Evolutionary conservation across 768 basidiomycete species (phyloP).

Genomic region (Lactarius vividus): DNA sequence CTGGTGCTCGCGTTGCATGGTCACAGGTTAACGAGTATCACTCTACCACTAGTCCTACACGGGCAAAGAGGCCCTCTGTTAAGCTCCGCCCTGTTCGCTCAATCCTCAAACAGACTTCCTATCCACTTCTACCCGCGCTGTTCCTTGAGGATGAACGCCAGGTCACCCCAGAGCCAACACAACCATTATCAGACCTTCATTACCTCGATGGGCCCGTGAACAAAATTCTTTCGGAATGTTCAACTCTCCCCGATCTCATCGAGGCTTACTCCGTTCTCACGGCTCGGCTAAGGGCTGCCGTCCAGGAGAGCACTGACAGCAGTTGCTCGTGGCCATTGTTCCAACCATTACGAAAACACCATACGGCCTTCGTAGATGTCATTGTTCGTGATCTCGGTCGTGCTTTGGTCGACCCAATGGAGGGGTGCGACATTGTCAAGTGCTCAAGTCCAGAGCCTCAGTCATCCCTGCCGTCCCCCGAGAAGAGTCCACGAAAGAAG

Average conservation of each 20-base stretch:
- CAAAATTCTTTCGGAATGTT: slow-evolving; percentile 50
- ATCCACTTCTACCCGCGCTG: slow-evolving; percentile 37
- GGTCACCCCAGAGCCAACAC: slow-evolving; percentile 71
- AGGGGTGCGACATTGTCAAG: slow-evolving; percentile 13
- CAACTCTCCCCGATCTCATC: slow-evolving; percentile 56
- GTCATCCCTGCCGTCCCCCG: slow-evolving; percentile 59
- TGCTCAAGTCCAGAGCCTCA: slow-evolving; percentile 15
- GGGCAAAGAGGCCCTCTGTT: slow-evolving; percentile 19
- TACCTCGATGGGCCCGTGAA: slow-evolving; percentile 68
- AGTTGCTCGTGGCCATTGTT: slow-evolving; percentile 72
- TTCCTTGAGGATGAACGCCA: slow-evolving; percentile 51
- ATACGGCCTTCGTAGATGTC: slow-evolving; percentile 49
- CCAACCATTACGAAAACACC: slow-evolving; percentile 60
- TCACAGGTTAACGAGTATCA: slow-evolving; percentile 51
- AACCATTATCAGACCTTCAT: slow-evolving; percentile 59
- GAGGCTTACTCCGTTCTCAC: slow-evolving; percentile 73
- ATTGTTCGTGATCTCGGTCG: slow-evolving; percentile 67
- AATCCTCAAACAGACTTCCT: slow-evolving; percentile 59
- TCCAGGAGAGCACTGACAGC: slow-evolving; percentile 45
- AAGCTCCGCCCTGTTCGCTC: slow-evolving; percentile 54
- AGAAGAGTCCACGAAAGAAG: slow-evolving; percentile 59
- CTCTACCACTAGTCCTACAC: slow-evolving; percentile 35
- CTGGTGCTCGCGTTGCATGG: slow-evolving; percentile 47
- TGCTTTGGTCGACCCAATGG: slow-evolving; percentile 58
- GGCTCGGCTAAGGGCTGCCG: slow-evolving; percentile 54